These are phyloP conservation scores for Mycena citricolor DNA, from an alignment of 1,284 basidiomycete species.

Conservation along the genomic window DNA sequence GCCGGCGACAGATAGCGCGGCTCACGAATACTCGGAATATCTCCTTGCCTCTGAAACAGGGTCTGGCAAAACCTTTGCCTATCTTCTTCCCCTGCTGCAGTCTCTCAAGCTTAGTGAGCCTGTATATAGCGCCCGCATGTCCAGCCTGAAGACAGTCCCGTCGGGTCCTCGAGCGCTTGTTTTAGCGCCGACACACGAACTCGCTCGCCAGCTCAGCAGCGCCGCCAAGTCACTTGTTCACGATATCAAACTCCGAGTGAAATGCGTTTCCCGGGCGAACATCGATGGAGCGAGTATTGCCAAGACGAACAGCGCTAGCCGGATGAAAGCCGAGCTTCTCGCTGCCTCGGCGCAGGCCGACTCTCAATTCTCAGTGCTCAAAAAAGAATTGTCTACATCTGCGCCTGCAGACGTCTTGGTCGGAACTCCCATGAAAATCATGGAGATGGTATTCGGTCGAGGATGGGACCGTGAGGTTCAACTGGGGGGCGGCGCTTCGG, in stretches of 20 bases:
- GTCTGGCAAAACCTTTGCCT: conserved; percentile 89
- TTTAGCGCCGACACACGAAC: conserved; percentile 85
- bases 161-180: conserved; percentile 75
- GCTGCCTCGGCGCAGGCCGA: conserved; percentile 22
- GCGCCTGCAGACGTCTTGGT: conserved; percentile 68
- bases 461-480: conserved; percentile 59
- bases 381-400: conserved; percentile 1
- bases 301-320: conserved; percentile 48
- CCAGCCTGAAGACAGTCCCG: conserved; percentile 25
- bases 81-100: conserved; percentile 80
- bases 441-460: conserved; percentile 66
- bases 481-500: conserved; percentile 27
- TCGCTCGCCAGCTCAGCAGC: conserved; percentile 72
- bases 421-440: conserved; percentile 74
- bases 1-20: too few relatives aligned
- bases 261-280: conserved; percentile 70
- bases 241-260: conserved; percentile 69
- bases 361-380: conserved; percentile 33
- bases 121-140: conserved; percentile 5
- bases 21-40: conserved; percentile 61
- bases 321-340: conserved; percentile 11
- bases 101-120: conserved; percentile 66
- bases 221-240: conserved; percentile 78
- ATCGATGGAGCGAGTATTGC: conserved; percentile 33
- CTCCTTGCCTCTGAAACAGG: conserved; percentile 86